phyloP scores from a whole-genome alignment of 352 stramenopile genomes.

The Globisporangium polare region DNA sequence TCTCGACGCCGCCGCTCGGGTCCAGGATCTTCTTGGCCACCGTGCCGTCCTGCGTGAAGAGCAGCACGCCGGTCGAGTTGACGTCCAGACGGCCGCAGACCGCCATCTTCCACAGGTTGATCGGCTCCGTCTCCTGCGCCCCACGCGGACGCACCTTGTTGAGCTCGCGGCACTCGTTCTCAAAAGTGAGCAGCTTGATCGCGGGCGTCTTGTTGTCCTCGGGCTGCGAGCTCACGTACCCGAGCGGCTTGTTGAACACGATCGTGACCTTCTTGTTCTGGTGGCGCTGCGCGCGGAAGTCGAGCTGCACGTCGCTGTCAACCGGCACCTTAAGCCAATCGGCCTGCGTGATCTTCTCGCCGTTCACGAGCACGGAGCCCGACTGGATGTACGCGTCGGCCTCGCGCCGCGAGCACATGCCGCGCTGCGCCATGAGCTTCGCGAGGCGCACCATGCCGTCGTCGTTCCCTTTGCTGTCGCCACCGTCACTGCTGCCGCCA shows the following conservation, averaged over 20 bases:
- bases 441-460: constrained; percentile 52
- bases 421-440: constrained; percentile 78
- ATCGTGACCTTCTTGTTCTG: constrained; percentile 77
- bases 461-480: not conserved
- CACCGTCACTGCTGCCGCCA: not conserved
- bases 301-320: constrained; percentile 56
- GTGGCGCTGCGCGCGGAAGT: constrained; percentile 62
- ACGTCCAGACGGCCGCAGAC: constrained; percentile 78
- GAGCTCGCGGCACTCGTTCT: constrained; percentile 72
- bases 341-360: constrained; percentile 42
- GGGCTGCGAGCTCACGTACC: constrained; percentile 77
- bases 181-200: constrained; percentile 69
- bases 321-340: constrained; percentile 68
- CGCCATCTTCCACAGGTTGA: constrained; percentile 73
- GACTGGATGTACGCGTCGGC: constrained; percentile 79
- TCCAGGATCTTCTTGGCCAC: constrained; percentile 79
- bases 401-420: constrained; percentile 77
- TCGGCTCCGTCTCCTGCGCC: constrained; percentile 35
- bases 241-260: constrained; percentile 81
- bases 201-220: constrained; percentile 61
- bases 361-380: constrained; percentile 71
- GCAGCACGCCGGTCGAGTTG: constrained; percentile 77
- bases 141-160: constrained; percentile 38
- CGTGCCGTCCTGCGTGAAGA: constrained; percentile 81
- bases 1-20: constrained; percentile 65